These are phyloP conservation scores for Cryptococcus depauperatus DNA, from an alignment of 1,284 basidiomycete species.

Conservation along the genomic window DNA sequence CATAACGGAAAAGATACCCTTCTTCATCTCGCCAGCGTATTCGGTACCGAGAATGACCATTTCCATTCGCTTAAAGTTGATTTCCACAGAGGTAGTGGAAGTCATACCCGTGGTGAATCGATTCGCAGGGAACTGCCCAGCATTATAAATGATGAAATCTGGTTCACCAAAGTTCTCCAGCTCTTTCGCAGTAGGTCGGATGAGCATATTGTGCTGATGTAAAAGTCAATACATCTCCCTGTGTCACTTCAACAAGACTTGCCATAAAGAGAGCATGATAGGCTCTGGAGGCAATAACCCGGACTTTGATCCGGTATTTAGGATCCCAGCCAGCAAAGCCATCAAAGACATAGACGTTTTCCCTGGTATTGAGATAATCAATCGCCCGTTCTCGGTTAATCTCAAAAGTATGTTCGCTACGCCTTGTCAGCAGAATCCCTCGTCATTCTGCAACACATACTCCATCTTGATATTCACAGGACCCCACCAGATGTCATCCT, in stretches of 20 bases:
- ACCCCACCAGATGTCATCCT: constrained; percentile 99
- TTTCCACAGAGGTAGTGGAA: constrained; percentile 95
- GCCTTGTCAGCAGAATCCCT: background rate
- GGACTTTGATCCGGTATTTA: constrained; percentile 99
- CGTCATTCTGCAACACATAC: too few relatives aligned
- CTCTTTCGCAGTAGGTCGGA: constrained; percentile 92
- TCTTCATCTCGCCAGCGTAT: constrained; percentile 99
- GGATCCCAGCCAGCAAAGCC: constrained; percentile 91
- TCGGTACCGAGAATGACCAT: constrained; percentile 99
- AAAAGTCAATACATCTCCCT: constrained; percentile 9
- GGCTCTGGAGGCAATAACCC: constrained; percentile 94
- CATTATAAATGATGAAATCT: constrained; percentile 99
- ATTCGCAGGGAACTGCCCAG: constrained; percentile 99
- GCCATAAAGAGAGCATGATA: constrained; percentile 99
- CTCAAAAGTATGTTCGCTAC: constrained; percentile 86
- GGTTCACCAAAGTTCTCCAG: constrained; percentile 94
- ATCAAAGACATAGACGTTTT: constrained; percentile 98
- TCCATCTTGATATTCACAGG: constrained; percentile 99
- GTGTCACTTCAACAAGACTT: constrained; percentile 47
- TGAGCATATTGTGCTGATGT: constrained; percentile 93
- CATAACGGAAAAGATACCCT: constrained; percentile 99
- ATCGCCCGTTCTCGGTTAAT: constrained; percentile 99
- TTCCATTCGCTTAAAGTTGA: constrained; percentile 99
- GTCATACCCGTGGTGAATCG: constrained; percentile 99
- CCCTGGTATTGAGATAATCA: constrained; percentile 97